These are phyloP conservation scores for Dichotomocladium elegans DNA, from an alignment of 371 early-diverging fungal species.

Conservation along the genomic window DNA sequence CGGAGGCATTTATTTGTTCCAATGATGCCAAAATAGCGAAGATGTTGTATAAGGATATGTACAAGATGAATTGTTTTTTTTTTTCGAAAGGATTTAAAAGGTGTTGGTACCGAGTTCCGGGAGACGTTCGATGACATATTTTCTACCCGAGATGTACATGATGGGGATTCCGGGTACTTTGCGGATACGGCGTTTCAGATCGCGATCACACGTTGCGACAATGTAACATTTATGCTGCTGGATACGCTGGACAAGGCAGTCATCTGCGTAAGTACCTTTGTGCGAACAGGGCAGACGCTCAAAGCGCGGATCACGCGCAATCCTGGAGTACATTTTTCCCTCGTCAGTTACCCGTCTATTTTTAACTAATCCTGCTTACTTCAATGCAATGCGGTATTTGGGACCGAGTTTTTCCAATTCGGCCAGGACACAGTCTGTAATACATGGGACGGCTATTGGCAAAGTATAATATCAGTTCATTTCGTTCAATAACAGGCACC, in stretches of 20 bases:
- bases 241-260: conserved; percentile 97
- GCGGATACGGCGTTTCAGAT: conserved; percentile 96
- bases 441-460: conserved; percentile 79
- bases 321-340: conserved; percentile 43
- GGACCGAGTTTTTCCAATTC: conserved; percentile 99
- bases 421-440: conserved; percentile 99
- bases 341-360: no score
- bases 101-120: conserved; percentile 73
- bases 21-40: not conserved
- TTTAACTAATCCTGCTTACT: no score
- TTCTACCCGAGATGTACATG: conserved; percentile 93
- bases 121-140: conserved; percentile 94
- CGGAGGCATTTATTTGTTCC: no score
- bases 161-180: conserved; percentile 99
- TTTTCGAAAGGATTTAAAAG: conserved; percentile 11
- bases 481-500: no score
- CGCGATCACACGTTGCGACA: conserved; percentile 99
- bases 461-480: not conserved
- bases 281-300: conserved; percentile 97
- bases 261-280: conserved; percentile 99
- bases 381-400: conserved; percentile 94
- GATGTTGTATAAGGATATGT: not conserved
- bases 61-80: not conserved
- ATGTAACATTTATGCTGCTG: conserved; percentile 98
- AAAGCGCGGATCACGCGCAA: conserved; percentile 95